Evolutionary conservation across 2,329 filamentous ascomycete genomes (phyloP).

Genomic region (Diplodia corticola): DNA sequence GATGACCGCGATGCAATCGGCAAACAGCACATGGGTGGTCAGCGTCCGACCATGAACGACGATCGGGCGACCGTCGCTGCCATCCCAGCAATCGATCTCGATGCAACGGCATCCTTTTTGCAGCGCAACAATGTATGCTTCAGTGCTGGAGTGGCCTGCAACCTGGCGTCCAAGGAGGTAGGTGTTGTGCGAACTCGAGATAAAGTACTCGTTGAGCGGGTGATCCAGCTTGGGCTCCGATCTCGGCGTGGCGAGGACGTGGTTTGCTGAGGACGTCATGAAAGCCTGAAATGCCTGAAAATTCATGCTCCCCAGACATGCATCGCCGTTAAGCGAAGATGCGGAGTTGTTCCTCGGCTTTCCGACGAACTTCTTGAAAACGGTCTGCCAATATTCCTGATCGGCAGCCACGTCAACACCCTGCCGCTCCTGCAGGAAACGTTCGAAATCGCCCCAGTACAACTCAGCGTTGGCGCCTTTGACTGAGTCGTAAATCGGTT

Average conservation of each 20-base stretch:
- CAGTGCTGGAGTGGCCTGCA: constrained; percentile 84
- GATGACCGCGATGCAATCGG: constrained; percentile 88
- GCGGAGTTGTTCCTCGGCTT: constrained; percentile 19
- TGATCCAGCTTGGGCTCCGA: constrained; percentile 68
- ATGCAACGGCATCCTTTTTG: constrained; percentile 90
- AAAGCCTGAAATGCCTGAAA: constrained; percentile 72
- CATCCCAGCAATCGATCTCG: constrained; percentile 98
- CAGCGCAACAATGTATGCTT: constrained; percentile 89
- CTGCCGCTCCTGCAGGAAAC: constrained; percentile 73
- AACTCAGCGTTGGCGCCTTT: constrained; percentile 62
- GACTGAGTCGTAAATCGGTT: constrained; percentile 66
- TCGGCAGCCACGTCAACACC: constrained; percentile 72
- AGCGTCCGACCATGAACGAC: constrained; percentile 90
- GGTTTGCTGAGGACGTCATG: constrained; percentile 56
- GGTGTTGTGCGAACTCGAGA: constrained; percentile 98
- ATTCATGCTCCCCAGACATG: constrained; percentile 63
- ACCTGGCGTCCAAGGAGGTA: constrained; percentile 92
- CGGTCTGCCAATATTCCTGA: constrained; percentile 64
- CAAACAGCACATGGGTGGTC: constrained; percentile 85
- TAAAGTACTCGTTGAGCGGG: constrained; percentile 94
- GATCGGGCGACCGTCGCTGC: constrained; percentile 78
- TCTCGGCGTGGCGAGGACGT: constrained; percentile 63
- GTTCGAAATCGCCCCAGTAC: constrained; percentile 70
- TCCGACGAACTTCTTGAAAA: constrained; percentile 68
- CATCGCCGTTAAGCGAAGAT: constrained; percentile 24